These are phyloP conservation scores for Wickerhamiella pararugosa DNA, from an alignment of 1,139 yeast species.

Conservation along the genomic window DNA sequence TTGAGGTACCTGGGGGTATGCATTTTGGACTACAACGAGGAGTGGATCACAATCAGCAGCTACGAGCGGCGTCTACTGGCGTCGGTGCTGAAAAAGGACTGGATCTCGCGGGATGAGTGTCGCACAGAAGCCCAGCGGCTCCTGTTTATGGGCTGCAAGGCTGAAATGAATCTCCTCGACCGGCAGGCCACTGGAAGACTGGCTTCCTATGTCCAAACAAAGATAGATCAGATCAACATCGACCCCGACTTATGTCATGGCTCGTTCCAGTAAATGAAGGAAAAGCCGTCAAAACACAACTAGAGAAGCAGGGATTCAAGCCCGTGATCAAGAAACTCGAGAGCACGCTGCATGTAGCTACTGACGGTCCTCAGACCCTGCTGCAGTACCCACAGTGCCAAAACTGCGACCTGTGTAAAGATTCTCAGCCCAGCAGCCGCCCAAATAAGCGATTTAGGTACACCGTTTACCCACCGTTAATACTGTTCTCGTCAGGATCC, in stretches of 20 bases:
- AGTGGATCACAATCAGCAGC: conserved; percentile 27
- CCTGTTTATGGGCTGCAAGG: conserved; percentile 36
- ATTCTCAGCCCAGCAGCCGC: background rate
- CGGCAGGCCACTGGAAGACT: conserved; percentile 10
- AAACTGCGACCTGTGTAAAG: conserved; percentile 1
- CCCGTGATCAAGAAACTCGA: background rate
- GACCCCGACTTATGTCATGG: background rate
- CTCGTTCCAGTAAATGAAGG: conserved; percentile 1
- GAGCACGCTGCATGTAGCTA: background rate
- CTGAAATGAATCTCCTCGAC: conserved; percentile 38
- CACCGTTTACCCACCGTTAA: conserved; percentile 51
- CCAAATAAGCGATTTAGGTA: conserved; percentile 2
- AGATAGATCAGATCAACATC: conserved; percentile 1
- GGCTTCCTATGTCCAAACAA: conserved; percentile 12
- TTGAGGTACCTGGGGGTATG: conserved; percentile 25
- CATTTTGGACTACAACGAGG: conserved; percentile 29
- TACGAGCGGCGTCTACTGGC: conserved; percentile 14
- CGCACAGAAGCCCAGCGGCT: conserved; percentile 40
- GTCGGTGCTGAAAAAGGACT: conserved; percentile 20
- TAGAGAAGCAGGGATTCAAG: background rate
- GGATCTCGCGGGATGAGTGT: conserved; percentile 15
- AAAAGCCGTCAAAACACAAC: background rate
- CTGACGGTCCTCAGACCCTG: background rate
- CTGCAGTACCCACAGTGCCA: background rate
- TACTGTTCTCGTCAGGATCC: conserved; percentile 33